Evolutionary conservation across 129 eudicot species (phyloP), one percentile per base, ranked within the genome.

Genomic region (Chrysanthemum makinoi): DNA sequence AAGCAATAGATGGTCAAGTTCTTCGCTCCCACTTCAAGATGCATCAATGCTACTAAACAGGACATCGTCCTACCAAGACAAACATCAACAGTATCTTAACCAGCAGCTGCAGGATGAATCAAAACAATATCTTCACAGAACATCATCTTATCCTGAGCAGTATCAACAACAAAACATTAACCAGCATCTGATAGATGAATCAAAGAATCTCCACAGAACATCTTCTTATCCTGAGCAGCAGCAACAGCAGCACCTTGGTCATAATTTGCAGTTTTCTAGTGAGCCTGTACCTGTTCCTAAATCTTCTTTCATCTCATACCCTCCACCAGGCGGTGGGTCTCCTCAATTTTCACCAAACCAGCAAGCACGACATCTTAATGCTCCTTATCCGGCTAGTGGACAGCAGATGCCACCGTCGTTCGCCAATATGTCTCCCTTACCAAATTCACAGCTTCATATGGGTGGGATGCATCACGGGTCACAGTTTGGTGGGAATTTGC

Each of bases 101-200:
- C 82, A 77, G 13, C 84, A 80, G 22, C 72, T 9, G 46, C 78
- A 76, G 9, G 58, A 48, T 20, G 78, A 74, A 51, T 72, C 77
- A 62, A 49, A 75, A 66, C 51, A 66, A 39, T 39, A 39, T 48
- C 59, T 75, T 66, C 75, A 86, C 77, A 83, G 98, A 75, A 76
- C 98, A 68, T 81, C 96, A 24, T 89, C 96, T 1, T 89, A 87
- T 70, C 96, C 98, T n/a, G 95, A 87, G 20, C 96, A 84, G 62
- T 84, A 78, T 19, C 86, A 84, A 33, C 83, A 24, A 68, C 86
- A 81, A 61, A 70, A 70, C 76, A 65, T 71, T 26, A 77, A 63
- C 66, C 81, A 77, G 20, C 76, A 62, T 65, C 72, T 77, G 56
- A 66, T 70, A 62, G 76, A 77, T 46, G 94, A 86, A 49, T 73